Base-by-base conservation (phyloP, 139 green algal species). In the Edaphochlamys debaryana region DNA sequence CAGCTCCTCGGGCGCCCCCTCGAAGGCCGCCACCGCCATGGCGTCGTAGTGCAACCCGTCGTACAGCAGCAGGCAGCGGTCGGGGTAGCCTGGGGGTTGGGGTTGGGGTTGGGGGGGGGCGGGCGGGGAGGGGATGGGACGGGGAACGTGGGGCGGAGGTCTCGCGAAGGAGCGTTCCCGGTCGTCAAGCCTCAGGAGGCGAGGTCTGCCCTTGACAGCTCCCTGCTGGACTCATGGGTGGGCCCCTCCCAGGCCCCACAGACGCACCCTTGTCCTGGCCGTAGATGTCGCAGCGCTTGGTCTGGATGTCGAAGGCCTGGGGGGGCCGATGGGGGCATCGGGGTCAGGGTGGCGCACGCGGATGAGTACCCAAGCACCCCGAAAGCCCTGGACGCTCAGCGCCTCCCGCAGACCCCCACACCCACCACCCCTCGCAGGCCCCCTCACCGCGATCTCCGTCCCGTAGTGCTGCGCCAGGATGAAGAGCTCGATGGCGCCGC, bases 401-500 rank as follows among this genome's bases (percentile, higher is more conserved):
- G n/a, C n/a, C n/a, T n/a, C n/a, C n/a, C n/a, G n/a, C n/a, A n/a
- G n/a, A n/a, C n/a, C n/a, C n/a, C n/a, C n/a, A n/a, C n/a, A n/a
- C n/a, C n/a, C n/a, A n/a, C n/a, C n/a, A n/a, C n/a, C n/a, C n/a
- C n/a, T n/a, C n/a, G n/a, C n/a, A n/a, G n/a, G n/a, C n/a, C n/a
- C n/a, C n/a, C n/a, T n/a, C n/a, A n/a, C n/a, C 3, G 95, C 96
- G 56, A 99, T 97, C 88, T 98, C 93, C 6, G 87, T 45, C 17
- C 69, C 54, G 64, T 93, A 97, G 69, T 95, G 87, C 20, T 74
- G 81, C 0, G 92, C 85, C 40, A 99, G 90, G 79, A 99, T 98
- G 71, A 87, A 92, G 45, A 99, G 93, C 92, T 99, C 97, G n/a
- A 99, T 99, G 62, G 93, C 95, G 20, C 97, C 97, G 34, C 96